Evolutionary conservation across 2,329 filamentous ascomycete genomes (phyloP), one percentile per base, ranked within the genome.

Genomic region (Pochonia chlamydosporia): DNA sequence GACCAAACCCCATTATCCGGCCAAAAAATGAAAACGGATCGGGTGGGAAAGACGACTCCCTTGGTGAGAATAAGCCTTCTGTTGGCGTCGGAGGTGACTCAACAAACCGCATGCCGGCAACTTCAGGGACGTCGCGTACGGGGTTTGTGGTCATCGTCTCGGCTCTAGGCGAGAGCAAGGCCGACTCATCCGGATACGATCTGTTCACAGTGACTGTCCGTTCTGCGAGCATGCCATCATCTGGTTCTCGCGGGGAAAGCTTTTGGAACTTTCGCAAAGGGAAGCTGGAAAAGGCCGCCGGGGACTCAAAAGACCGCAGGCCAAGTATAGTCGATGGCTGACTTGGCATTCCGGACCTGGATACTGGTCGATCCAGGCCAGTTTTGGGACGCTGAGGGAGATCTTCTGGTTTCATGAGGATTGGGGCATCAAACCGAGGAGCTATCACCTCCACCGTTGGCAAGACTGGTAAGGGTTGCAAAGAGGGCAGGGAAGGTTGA

Each of bases 111-210:
- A 81, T 69, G 10, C 73, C 75, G 2, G 69, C 57, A 25, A 73
- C 56, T 24, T 67, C 69, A 6, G 72, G 60, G 20, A 55, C 51
- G 28, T 73, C 68, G 46, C 80, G 78, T 43, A 87, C 72, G 2
- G 82, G 80, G 51, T 86, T 84, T 51, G 76, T 79, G 2, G 84
- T 89, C 72, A 90, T 90, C 14, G 83, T 80, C 57, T 86, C 83
- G 1, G 74, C 82, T 37, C 86, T 78, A 0, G 87, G 87, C 3
- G 85, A 89, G 73, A 89, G 76, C 9, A 87, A 66, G 11, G 81
- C 71, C 40, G 81, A 76, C 10, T 77, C 72, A 13, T 71, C 68
- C 2, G 69, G 53, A 47, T 56, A 65, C 16, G 58, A 61, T 49
- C 49, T 65, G 48, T 54, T 53, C 20, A 72, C 57, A 9, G 64